Evolutionary conservation across 371 early-diverging fungal species (phyloP), one percentile per base, ranked within the genome.

Genomic region (Rhizopus arrhizus): DNA sequence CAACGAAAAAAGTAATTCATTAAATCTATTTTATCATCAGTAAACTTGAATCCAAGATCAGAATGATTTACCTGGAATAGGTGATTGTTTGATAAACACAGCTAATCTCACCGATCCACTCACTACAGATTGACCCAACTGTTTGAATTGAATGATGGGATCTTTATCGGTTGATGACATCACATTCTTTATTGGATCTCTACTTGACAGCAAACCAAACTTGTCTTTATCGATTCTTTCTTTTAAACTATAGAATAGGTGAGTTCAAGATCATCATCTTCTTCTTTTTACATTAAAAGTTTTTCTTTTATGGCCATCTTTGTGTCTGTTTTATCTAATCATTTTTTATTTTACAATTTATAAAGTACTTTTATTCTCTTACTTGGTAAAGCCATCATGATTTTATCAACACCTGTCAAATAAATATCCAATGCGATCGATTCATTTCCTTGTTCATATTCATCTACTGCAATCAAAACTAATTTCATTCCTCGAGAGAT

Each of bases 31-130:
- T 12, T 16, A 16, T 5, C 22, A 34, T 8, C 34, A 5, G 7
- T 11, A 52, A 6, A n/a, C n/a, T n/a, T n/a, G n/a, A n/a, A n/a
- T n/a, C n/a, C n/a, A n/a, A n/a, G n/a, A n/a, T n/a, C n/a, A n/a
- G n/a, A n/a, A n/a, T n/a, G n/a, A n/a, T n/a, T n/a, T 69, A 77
- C 80, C 80, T 64, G 87, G 89, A 33, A 88, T 71, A 15, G 87
- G 89, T 0, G 86, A 86, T 59, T 83, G 86, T 64, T 88, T 88
- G 29, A 87, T 64, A 7, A 82, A 63, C 9, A 87, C 71, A 2
- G 86, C 87, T 15, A 71, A 68, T 5, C 73, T 63, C 9, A 88
- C 79, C 0, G 80, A 72, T 0, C 80, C 65, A 10, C 81, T 64
- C 42, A 79, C 78, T 10, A 87, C 70, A 31, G 66, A 68, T 22